Conservation (phyloP, 148 eudicot genomes). For the Mesembryanthemum crystallinum region DNA sequence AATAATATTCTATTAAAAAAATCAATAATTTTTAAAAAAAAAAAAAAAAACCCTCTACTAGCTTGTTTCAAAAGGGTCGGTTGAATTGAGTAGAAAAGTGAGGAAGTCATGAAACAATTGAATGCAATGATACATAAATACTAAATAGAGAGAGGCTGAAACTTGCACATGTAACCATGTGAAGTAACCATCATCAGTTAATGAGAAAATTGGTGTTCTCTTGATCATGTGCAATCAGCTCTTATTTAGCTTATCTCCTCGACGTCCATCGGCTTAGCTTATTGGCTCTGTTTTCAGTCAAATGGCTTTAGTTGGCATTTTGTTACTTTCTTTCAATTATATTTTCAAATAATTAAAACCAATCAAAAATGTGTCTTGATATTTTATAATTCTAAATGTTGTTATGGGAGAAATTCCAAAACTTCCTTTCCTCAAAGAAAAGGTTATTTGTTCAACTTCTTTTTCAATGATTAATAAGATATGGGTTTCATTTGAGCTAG, state of each 20-base stretch:
- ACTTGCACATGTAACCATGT: constrained; percentile 39
- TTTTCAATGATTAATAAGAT: no score
- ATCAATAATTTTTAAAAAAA: background rate
- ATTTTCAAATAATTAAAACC: no score
- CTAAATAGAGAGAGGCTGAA: background rate
- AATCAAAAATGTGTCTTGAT: no score
- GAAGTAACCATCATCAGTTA: constrained; percentile 19
- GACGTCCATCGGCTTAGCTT: background rate
- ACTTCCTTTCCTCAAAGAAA: no score
- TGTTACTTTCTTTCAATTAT: no score
- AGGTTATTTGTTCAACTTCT: no score
- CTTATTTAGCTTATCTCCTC: background rate
- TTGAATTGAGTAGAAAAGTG: constrained; percentile 18
- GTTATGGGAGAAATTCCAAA: no score
- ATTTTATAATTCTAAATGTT: no score
- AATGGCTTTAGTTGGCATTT: no score
- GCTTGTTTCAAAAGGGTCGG: constrained; percentile 4
- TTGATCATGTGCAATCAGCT: constrained; percentile 21
- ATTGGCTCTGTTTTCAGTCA: no score
- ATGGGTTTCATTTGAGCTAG: no score
- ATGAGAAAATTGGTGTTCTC: background rate
- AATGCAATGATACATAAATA: background rate
- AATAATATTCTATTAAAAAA: no score
- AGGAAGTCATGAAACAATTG: constrained; percentile 12
- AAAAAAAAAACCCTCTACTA: background rate